Evolutionary conservation across 2,329 filamentous ascomycete genomes (phyloP).

Genomic region (Alternaria brassicae): DNA sequence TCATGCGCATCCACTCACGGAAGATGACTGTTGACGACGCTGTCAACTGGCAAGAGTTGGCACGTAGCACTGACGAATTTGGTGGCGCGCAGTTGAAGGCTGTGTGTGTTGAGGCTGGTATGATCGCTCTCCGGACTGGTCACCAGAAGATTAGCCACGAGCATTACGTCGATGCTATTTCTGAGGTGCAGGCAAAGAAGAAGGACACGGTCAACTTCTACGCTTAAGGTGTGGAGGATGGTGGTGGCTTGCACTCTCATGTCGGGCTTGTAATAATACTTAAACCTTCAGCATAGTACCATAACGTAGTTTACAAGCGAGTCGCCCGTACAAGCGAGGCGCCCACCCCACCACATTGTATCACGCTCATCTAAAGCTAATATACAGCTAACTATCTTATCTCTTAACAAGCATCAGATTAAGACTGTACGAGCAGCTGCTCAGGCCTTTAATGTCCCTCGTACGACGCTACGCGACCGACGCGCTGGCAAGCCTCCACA

Average conservation of each 20-base stretch:
- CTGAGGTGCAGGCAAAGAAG: conserved; percentile 88
- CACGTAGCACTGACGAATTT: conserved; percentile 97
- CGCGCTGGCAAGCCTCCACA: too few relatives aligned
- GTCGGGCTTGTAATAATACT: conserved; percentile 45
- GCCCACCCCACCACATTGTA: too few relatives aligned
- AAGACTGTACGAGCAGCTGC: too few relatives aligned
- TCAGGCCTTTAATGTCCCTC: too few relatives aligned
- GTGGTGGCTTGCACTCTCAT: conserved; percentile 22
- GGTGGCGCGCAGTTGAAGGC: conserved; percentile 97
- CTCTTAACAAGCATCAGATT: too few relatives aligned
- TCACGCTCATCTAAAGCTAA: too few relatives aligned
- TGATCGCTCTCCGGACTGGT: conserved; percentile 94
- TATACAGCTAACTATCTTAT: too few relatives aligned
- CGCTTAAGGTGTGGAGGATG: conserved; percentile 36
- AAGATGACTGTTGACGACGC: conserved; percentile 96
- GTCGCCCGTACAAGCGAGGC: too few relatives aligned
- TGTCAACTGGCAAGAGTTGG: conserved; percentile 96
- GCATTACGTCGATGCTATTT: conserved; percentile 97
- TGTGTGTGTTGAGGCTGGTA: conserved; percentile 97
- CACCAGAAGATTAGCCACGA: conserved; percentile 98
- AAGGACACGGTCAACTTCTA: conserved; percentile 71
- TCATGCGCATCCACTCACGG: conserved; percentile 93
- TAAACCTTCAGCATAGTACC: conserved; percentile 33
- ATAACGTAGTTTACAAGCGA: too few relatives aligned
- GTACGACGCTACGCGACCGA: too few relatives aligned